phyloP scores from a whole-genome alignment of 257 asterid species.

The Fraxinus excelsior region DNA sequence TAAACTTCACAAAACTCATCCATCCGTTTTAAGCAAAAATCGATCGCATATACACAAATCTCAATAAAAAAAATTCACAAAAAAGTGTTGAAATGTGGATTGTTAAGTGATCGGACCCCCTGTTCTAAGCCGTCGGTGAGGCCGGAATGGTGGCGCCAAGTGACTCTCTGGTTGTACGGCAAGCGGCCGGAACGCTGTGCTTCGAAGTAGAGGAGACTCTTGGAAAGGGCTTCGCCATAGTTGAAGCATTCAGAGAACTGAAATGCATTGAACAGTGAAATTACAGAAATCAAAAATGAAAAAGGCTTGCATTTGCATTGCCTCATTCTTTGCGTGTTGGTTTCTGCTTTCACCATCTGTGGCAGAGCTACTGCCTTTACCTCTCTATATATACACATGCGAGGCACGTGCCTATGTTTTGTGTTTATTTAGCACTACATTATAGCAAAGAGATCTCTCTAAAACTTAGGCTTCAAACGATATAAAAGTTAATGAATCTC shows the following conservation, averaged over 20 bases:
- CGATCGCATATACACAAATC: neutral
- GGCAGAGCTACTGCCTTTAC: neutral
- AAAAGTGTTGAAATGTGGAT: neutral
- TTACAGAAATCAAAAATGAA: constrained; percentile 15
- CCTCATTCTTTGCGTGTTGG: constrained; percentile 28
- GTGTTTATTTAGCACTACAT: neutral
- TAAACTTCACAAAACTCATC: neutral
- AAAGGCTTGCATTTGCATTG: constrained; percentile 20
- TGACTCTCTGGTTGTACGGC: constrained; percentile 73
- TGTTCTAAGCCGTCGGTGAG: constrained; percentile 90
- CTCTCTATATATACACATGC: constrained; percentile 1
- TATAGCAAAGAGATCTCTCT: neutral
- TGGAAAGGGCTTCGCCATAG: constrained; percentile 75
- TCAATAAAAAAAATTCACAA: neutral
- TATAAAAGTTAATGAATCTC: too few relatives aligned
- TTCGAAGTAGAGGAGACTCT: constrained; percentile 88
- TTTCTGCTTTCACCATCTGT: neutral
- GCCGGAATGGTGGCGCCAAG: constrained; percentile 96
- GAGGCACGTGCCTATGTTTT: constrained; percentile 18
- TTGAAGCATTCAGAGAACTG: constrained; percentile 36
- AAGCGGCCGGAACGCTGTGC: constrained; percentile 95
- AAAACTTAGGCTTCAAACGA: too few relatives aligned
- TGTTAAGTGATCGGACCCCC: constrained; percentile 49
- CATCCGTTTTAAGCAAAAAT: neutral
- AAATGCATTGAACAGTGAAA: constrained; percentile 35